Conservation (phyloP, 2,329 filamentous ascomycete species). For the Aspergillus sp. region DNA sequence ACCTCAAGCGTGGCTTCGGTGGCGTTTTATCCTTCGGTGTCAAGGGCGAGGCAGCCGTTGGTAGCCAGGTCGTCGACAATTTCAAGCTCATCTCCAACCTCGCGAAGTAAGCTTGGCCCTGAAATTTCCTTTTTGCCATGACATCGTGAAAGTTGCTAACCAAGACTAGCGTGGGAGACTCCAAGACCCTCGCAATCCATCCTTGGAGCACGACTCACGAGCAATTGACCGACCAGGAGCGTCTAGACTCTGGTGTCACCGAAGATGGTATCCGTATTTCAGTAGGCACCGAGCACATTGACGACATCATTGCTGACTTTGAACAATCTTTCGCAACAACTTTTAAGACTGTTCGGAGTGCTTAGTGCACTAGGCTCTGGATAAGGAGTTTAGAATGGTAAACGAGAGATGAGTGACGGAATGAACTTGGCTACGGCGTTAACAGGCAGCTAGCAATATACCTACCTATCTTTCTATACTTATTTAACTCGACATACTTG, state of each 20-base stretch:
- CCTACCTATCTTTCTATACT: not conserved
- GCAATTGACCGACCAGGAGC: constrained; percentile 83
- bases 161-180: constrained; percentile 70
- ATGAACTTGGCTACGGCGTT: not conserved
- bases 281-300: constrained; percentile 93
- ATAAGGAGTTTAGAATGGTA: not conserved
- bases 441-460: not conserved
- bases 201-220: constrained; percentile 95
- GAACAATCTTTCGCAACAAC: constrained; percentile 77
- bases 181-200: constrained; percentile 92
- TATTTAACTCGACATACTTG: not conserved
- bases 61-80: constrained; percentile 84
- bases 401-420: not conserved
- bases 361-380: not conserved
- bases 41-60: constrained; percentile 80
- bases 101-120: constrained; percentile 63
- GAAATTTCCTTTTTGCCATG: not conserved
- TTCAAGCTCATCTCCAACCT: constrained; percentile 96
- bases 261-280: constrained; percentile 92
- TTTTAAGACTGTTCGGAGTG: constrained; percentile 13
- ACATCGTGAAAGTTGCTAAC: not conserved
- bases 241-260: constrained; percentile 75
- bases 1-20: constrained; percentile 79
- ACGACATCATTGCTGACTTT: constrained; percentile 95
- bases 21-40: constrained; percentile 93